Evolutionary conservation across 73 alveolate genomes (phyloP), one percentile per base, ranked within the genome.

Genomic region (Paramecium sonneborni): DNA sequence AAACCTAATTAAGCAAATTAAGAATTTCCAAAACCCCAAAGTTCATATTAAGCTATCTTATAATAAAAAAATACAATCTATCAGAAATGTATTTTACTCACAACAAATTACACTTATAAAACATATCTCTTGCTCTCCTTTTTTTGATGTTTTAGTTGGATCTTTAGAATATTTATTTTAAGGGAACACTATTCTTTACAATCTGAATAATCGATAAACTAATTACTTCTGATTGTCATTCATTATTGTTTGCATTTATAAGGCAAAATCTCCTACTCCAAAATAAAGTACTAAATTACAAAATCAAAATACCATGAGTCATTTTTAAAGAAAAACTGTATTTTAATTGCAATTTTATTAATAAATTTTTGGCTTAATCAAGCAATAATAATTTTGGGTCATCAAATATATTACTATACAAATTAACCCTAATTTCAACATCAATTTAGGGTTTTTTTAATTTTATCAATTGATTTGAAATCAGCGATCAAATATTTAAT

Each of bases 101-200:
- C 58, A 28, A 72, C 86, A 72, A 12, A 37, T 72, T 0, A 34
- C 86, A 35, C 37, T 62, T 12, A 38, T 72, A 41, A 72, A 72
- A 72, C 86, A 72, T 38, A 72, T 32, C 24, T 72, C 86, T n/a
- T 72, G 37, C 26, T 72, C 86, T 37, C 86, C 86, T 38, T 72
- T 72, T 37, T 72, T 72, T 8, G 55, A 35, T 21, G 55, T 35
- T n/a, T 72, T 72, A 10, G 84, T 9, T 12, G 84, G 84, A 62
- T 62, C 84, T n/a, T 28, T 26, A 62, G 84, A 62, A 62, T 30
- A 62, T 32, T 62, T 62, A 6, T 62, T 62, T 30, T 26, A 3
- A 3, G 84, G 86, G 12, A 72, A 72, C 44, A 72, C 86, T 32
- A 72, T 38, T 20, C 86, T 72, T 72, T 30, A 38, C 44, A 72